Percentiles rank a stretch among this genome's conserved stretches.
Conservation (phyloP, 2,329 filamentous ascomycete species). For the Lojkania enalia region DNA sequence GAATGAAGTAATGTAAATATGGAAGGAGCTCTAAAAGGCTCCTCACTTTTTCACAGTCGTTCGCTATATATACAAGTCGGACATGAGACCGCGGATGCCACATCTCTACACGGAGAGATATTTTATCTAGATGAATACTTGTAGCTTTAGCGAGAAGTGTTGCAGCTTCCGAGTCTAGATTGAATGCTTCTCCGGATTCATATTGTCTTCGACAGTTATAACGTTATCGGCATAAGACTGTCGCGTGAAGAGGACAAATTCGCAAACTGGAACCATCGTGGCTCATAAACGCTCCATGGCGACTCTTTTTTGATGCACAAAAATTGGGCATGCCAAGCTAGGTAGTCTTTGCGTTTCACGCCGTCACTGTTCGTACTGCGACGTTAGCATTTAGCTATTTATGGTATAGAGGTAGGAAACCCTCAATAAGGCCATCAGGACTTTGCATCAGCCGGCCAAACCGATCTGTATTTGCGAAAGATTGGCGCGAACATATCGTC, state of each 20-base stretch:
- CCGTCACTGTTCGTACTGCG: neutral
- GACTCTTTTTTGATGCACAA: neutral
- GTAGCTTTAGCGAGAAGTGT: neutral
- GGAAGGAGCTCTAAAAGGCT: neutral
- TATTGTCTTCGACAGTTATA: neutral
- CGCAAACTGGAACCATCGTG: neutral
- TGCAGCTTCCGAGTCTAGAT: neutral
- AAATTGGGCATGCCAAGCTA: neutral
- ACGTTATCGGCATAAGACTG: neutral
- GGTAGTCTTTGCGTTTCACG: neutral
- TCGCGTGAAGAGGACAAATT: neutral
- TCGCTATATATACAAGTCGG: too few species aligned
- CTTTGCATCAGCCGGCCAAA: slow-evolving; percentile 1
- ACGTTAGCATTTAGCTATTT: neutral
- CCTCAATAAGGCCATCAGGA: neutral
- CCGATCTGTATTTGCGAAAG: neutral
- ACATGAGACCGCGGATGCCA: neutral
- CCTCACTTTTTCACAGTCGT: too few species aligned
- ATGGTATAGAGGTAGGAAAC: neutral
- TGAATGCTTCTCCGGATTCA: neutral
- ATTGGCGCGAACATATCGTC: too few species aligned
- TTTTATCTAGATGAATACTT: neutral
- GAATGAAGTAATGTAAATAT: neutral
- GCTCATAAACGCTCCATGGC: too few species aligned
- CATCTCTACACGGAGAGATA: too few species aligned